Evolutionary conservation across 805 yeast genomes (phyloP), one percentile per base, ranked within the genome.

Genomic region (Lipomyces kockii): DNA sequence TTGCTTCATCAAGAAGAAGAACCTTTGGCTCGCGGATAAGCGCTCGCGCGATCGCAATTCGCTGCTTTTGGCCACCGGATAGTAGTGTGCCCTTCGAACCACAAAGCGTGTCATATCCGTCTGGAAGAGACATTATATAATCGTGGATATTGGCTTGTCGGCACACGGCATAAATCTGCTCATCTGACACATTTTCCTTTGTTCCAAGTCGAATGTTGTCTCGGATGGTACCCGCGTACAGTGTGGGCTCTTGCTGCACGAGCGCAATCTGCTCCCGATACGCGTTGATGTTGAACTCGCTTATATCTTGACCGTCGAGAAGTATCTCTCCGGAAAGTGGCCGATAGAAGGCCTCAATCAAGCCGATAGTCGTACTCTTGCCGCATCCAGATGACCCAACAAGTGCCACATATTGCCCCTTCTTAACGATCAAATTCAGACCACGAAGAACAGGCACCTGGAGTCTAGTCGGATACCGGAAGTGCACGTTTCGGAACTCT

Each of bases 361-460:
- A 76, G 69, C 86, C 89, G 2, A 87, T 80, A 6, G 87, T 81
- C 0, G 75, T 73, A 59, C 67, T 63, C 64, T 4, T 81, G 76
- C 55, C 92, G 46, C 76, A 74, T 4, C 97, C 27, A 91, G 88
- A 2, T 93, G 96, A 88, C 0, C 97, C 97, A n/a, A 92, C 97
- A 72, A 92, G 85, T 8, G 97, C 97, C 39, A 92, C 94, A 74
- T 89, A 91, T 73, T 87, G 79, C 8, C 97, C 97, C 6, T 92
- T 89, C 14, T 92, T 91, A 85, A 76, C 66, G 5, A 57, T 60
- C 58, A 76, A 64, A 60, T 69, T 66, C 43, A 76, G 58, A 27
- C 76, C 75, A 7, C 71, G 69, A 29, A 76, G 64, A 14, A 76
- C 75, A 27, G 74, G 70, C 20, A 75, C 75, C 29, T 75, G 71